These are phyloP conservation scores for Xanthoparmelia taractica DNA, from an alignment of 495 filamentous ascomycete species.

Conservation along the genomic window DNA sequence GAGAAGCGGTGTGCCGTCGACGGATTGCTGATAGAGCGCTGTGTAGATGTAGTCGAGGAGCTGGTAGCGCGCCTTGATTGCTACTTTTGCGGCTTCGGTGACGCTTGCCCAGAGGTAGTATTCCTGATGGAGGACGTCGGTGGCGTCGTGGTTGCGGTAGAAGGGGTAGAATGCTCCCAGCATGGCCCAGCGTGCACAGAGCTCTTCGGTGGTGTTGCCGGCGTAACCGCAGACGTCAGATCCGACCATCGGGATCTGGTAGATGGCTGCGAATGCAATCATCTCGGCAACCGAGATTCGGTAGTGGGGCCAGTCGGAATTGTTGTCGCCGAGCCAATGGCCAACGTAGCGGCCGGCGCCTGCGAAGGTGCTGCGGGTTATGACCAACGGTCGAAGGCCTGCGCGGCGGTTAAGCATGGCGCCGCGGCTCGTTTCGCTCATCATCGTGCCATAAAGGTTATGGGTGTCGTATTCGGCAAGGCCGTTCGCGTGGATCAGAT, in stretches of 20 bases:
- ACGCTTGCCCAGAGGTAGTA: conserved; percentile 69
- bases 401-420: conserved; percentile 68
- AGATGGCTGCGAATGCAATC: conserved; percentile 69
- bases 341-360: conserved; percentile 72
- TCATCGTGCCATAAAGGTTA: conserved; percentile 84
- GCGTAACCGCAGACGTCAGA: conserved; percentile 76
- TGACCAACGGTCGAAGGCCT: conserved; percentile 60
- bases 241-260: conserved; percentile 81
- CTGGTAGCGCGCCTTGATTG: conserved; percentile 67
- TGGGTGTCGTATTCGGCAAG: conserved; percentile 72
- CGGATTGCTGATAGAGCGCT: conserved; percentile 53
- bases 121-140: conserved; percentile 54
- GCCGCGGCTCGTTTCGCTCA: conserved; percentile 57
- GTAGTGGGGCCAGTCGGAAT: conserved; percentile 66
- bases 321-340: conserved; percentile 86
- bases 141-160: conserved; percentile 69
- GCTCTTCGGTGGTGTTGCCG: conserved; percentile 61
- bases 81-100: conserved; percentile 56
- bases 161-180: conserved; percentile 76
- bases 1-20: conserved; percentile 61
- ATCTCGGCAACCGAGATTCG: conserved; percentile 58
- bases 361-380: conserved; percentile 77
- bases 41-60: conserved; percentile 83
- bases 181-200: conserved; percentile 80
- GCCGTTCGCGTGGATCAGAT: conserved; percentile 63